phyloP scores from a whole-genome alignment of 176 grass and related monocot genomes.

The Rhynchospora pubera region DNA sequence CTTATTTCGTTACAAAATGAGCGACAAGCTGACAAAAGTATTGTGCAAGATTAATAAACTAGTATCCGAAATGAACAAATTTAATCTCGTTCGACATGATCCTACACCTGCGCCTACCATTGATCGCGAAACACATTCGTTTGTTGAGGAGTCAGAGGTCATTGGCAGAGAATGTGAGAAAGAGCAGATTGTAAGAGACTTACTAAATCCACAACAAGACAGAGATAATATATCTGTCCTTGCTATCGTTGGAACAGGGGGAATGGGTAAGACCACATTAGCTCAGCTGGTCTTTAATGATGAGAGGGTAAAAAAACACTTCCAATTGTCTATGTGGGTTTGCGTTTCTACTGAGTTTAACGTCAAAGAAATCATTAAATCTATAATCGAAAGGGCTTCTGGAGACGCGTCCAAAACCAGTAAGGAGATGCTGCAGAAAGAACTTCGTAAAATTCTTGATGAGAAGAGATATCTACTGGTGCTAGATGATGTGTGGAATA shows the following conservation, averaged over 20 bases:
- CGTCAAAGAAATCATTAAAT: not conserved
- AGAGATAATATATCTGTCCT: conserved; percentile 14
- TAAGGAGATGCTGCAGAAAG: not conserved
- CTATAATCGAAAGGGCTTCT: not conserved
- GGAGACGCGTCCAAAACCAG: fast-evolving
- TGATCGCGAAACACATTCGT: not conserved
- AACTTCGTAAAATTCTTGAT: not conserved
- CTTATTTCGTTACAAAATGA: not conserved
- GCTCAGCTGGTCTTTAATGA: conserved; percentile 29
- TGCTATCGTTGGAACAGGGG: conserved; percentile 36
- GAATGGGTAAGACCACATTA: conserved; percentile 34
- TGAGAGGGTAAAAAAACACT: not conserved
- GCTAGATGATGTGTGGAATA: not conserved
- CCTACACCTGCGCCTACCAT: not conserved
- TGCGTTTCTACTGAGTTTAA: conserved; percentile 30
- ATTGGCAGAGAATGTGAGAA: conserved; percentile 24
- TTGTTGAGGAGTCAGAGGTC: conserved; percentile 10
- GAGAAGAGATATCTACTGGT: not conserved
- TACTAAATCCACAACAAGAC: not conserved
- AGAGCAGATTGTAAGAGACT: not conserved
- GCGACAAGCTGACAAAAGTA: conserved; percentile 17
- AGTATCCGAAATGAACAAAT: not conserved
- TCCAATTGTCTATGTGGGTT: conserved; percentile 20
- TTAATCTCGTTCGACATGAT: not conserved
- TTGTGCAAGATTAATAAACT: conserved; percentile 6